A percentile compares a stretch with the other conserved stretches of the same genome.
Evolutionary conservation across 2,329 filamentous ascomycete species (phyloP).

Genomic region (Colletotrichum sp.): DNA sequence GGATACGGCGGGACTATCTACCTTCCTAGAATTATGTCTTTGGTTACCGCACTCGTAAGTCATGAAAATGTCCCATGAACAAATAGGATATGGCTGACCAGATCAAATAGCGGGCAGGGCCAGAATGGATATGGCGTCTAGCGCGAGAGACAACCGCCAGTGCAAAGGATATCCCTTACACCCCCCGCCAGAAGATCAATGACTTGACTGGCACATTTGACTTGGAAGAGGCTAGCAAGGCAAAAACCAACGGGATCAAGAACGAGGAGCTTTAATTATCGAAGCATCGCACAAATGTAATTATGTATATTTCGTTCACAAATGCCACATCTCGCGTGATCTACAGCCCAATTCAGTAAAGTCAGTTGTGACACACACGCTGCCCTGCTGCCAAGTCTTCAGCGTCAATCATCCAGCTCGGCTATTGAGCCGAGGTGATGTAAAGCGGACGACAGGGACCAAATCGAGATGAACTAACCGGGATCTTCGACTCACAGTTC

Average conservation of each 20-base stretch:
- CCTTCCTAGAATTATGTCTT: slow-evolving; percentile 31
- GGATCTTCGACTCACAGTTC: background rate
- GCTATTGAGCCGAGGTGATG: background rate
- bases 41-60: slow-evolving; percentile 31
- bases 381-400: background rate
- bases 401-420: background rate
- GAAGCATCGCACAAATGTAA: background rate
- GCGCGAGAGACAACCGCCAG: slow-evolving; percentile 1
- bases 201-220: background rate
- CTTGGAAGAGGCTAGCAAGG: background rate
- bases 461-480: background rate
- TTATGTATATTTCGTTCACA: too few species aligned
- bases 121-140: slow-evolving; percentile 24
- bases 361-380: too few species aligned
- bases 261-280: background rate
- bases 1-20: slow-evolving; percentile 33
- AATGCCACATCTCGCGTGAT: background rate
- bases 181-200: slow-evolving; percentile 10
- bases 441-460: background rate
- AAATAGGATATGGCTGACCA: background rate
- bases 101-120: slow-evolving; percentile 22
- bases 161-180: background rate
- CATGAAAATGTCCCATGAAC: rapidly evolving
- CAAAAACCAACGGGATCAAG: background rate
- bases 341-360: too few species aligned